phyloP scores from a whole-genome alignment of 345 rosid genomes.

The Salix arbutifolia region DNA sequence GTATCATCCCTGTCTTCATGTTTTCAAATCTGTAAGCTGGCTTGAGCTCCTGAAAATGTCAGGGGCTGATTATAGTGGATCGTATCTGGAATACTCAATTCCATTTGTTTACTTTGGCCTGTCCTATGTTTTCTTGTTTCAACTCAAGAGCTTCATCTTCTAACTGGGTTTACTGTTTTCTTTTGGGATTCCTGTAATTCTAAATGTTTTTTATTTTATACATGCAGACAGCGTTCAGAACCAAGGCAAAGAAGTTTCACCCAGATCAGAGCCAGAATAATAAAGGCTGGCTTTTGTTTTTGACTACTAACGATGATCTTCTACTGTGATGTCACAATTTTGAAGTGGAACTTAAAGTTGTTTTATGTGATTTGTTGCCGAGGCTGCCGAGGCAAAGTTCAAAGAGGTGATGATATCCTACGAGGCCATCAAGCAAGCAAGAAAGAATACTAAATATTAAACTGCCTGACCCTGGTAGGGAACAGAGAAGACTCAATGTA shows the following conservation, averaged over 20 bases:
- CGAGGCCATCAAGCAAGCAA: conserved; percentile 79
- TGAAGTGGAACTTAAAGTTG: neutral
- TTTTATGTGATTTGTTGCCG: conserved; percentile 35
- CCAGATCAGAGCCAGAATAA: conserved; percentile 92
- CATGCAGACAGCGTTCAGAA: conserved; percentile 81
- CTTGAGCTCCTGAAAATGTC: no score
- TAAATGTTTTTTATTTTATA: neutral
- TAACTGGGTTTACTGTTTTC: neutral
- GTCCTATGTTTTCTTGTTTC: no score
- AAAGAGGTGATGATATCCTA: conserved; percentile 86
- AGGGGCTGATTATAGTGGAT: no score
- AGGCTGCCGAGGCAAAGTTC: conserved; percentile 80
- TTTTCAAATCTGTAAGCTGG: no score
- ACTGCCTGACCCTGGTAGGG: neutral
- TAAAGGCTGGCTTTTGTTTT: conserved; percentile 47
- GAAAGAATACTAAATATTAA: conserved; percentile 36
- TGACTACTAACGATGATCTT: neutral
- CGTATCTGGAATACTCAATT: no score
- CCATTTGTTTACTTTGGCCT: no score
- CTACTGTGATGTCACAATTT: neutral
- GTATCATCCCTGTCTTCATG: no score
- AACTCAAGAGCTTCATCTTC: neutral
- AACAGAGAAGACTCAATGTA: no score
- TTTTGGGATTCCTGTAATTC: neutral
- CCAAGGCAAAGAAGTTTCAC: conserved; percentile 81